Evolutionary conservation across 352 stramenopile genomes (phyloP).

Genomic region (Globisporangium lucens): DNA sequence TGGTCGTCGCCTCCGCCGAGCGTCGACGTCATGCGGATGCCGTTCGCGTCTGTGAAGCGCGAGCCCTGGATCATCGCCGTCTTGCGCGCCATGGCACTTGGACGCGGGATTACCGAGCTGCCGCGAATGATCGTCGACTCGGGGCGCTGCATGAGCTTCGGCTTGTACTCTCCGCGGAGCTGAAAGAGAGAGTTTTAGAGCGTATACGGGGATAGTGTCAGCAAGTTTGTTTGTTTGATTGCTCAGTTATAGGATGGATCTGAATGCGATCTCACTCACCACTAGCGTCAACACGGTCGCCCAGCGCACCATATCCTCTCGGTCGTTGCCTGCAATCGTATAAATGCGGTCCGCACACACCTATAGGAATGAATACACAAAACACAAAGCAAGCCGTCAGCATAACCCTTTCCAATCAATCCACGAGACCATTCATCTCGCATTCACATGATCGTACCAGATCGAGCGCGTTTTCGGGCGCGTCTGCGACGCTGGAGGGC

Average conservation of each 20-base stretch:
- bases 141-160: conserved; percentile 84
- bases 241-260: background rate
- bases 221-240: background rate
- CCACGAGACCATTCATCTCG: background rate
- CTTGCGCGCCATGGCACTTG: conserved; percentile 64
- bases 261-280: conserved; percentile 26
- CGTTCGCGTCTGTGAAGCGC: conserved; percentile 76
- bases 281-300: conserved; percentile 84
- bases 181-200: conserved; percentile 15
- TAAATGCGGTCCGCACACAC: conserved; percentile 88
- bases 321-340: conserved; percentile 79
- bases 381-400: background rate
- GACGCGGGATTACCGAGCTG: conserved; percentile 75
- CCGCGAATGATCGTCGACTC: conserved; percentile 87
- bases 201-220: background rate
- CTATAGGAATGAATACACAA: conserved; percentile 15
- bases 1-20: conserved; percentile 34
- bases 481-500: conserved; percentile 85
- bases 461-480: conserved; percentile 80
- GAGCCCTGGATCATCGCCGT: conserved; percentile 62
- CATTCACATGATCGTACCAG: conserved; percentile 33
- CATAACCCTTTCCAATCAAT: background rate
- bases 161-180: conserved; percentile 85
- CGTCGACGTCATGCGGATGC: conserved; percentile 74
- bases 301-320: conserved; percentile 89